Percentiles rank a stretch among this genome's conserved stretches.
Conservation (phyloP, 768 basidiomycete genomes). For the Suillus lakei region DNA sequence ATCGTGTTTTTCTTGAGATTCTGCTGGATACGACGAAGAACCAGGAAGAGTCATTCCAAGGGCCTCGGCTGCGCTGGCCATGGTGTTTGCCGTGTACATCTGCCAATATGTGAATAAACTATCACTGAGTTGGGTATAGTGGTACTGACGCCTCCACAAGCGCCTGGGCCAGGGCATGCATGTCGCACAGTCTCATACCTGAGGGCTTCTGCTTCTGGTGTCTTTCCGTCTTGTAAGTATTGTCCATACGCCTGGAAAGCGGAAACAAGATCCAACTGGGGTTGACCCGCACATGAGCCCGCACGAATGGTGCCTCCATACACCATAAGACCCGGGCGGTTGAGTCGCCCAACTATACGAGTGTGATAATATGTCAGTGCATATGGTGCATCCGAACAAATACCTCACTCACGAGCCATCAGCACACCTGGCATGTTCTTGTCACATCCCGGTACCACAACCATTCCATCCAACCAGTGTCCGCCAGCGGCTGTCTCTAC, state of each 20-base stretch:
- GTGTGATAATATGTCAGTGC: slow-evolving; percentile 8
- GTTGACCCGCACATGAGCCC: slow-evolving; percentile 87
- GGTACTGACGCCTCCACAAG: slow-evolving; percentile 90
- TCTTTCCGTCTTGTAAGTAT: slow-evolving; percentile 89
- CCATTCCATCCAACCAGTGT: slow-evolving; percentile 98
- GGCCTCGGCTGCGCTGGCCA: slow-evolving; percentile 95
- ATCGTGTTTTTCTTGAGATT: slow-evolving; percentile 83
- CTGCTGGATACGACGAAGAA: slow-evolving; percentile 96
- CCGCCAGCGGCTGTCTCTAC: slow-evolving; percentile 96
- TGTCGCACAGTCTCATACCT: slow-evolving; percentile 89
- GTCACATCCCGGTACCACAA: slow-evolving; percentile 96
- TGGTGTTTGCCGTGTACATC: slow-evolving; percentile 99
- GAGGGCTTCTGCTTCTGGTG: slow-evolving; percentile 77
- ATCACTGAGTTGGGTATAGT: slow-evolving; percentile 2
- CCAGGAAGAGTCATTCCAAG: slow-evolving; percentile 96
- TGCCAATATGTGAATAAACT: slow-evolving; percentile 33
- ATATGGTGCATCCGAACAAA: background rate
- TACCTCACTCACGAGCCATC: slow-evolving; percentile 79
- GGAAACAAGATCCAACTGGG: slow-evolving; percentile 92
- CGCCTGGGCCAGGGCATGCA: slow-evolving; percentile 97
- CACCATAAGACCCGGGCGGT: slow-evolving; percentile 96
- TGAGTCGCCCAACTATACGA: slow-evolving; percentile 82
- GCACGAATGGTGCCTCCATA: slow-evolving; percentile 96
- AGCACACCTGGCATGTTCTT: slow-evolving; percentile 99
- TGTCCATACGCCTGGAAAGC: slow-evolving; percentile 98